Percentiles rank a stretch among this genome's conserved stretches.
Conservation (phyloP, 83 land plant genomes). For the Larix sibirica region DNA sequence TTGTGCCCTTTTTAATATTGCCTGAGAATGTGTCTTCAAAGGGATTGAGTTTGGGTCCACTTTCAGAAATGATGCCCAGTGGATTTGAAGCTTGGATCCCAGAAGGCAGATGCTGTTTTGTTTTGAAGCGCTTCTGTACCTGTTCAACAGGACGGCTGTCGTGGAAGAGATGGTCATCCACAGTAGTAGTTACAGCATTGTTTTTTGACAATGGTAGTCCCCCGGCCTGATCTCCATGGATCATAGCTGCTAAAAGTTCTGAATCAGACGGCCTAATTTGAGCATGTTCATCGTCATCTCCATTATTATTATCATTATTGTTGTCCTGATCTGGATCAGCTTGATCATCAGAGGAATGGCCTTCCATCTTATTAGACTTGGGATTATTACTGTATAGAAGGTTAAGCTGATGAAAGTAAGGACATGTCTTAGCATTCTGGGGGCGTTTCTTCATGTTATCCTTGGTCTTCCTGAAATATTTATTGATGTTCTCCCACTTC, state of each 20-base stretch:
- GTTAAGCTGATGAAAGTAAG: conserved; percentile 82
- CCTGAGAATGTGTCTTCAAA: neutral
- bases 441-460: conserved; percentile 65
- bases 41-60: neutral
- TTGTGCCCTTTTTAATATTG: neutral
- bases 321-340: neutral
- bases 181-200: neutral
- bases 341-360: neutral
- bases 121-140: neutral
- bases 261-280: conserved; percentile 10
- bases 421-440: conserved; percentile 84
- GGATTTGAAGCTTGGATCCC: neutral
- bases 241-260: neutral
- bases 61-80: neutral
- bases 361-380: neutral
- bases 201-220: neutral
- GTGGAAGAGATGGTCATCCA: neutral
- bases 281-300: neutral
- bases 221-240: conserved; percentile 2
- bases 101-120: neutral
- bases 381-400: conserved; percentile 29
- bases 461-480: conserved; percentile 78
- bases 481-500: conserved; percentile 97
- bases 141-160: neutral
- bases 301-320: neutral